Evolutionary conservation across 2,329 filamentous ascomycete genomes (phyloP).

Genomic region (Rosellinia necatrix): DNA sequence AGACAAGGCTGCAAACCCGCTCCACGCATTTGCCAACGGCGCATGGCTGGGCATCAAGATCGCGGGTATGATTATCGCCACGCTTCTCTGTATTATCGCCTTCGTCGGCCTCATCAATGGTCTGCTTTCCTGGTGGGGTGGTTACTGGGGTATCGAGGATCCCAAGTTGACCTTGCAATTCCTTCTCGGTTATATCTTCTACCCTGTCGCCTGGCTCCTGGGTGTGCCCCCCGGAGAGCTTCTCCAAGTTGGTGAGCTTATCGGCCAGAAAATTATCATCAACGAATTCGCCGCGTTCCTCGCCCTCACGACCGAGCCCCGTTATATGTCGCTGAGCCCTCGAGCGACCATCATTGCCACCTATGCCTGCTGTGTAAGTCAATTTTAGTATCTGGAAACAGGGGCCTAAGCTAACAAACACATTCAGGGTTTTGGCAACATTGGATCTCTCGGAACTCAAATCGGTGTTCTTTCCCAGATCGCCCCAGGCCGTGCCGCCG

Average conservation of each 20-base stretch:
- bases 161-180: constrained; percentile 70
- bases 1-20: constrained; percentile 74
- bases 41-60: constrained; percentile 79
- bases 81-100: constrained; percentile 73
- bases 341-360: constrained; percentile 82
- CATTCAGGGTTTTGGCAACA: constrained; percentile 73
- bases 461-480: constrained; percentile 87
- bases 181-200: constrained; percentile 73
- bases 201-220: constrained; percentile 72
- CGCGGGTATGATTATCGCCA: constrained; percentile 73
- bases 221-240: constrained; percentile 70
- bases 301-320: constrained; percentile 53
- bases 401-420: constrained; percentile 19
- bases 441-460: constrained; percentile 85
- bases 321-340: constrained; percentile 63
- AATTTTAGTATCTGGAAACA: background rate
- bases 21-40: constrained; percentile 77
- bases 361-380: constrained; percentile 73
- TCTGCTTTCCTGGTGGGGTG: constrained; percentile 74
- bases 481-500: constrained; percentile 72
- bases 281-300: constrained; percentile 82
- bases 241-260: constrained; percentile 75
- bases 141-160: constrained; percentile 68
- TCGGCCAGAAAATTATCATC: constrained; percentile 83
- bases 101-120: constrained; percentile 70